These are phyloP conservation scores for Talaromyces wortmannii DNA, from an alignment of 495 filamentous ascomycete species.

Conservation along the genomic window DNA sequence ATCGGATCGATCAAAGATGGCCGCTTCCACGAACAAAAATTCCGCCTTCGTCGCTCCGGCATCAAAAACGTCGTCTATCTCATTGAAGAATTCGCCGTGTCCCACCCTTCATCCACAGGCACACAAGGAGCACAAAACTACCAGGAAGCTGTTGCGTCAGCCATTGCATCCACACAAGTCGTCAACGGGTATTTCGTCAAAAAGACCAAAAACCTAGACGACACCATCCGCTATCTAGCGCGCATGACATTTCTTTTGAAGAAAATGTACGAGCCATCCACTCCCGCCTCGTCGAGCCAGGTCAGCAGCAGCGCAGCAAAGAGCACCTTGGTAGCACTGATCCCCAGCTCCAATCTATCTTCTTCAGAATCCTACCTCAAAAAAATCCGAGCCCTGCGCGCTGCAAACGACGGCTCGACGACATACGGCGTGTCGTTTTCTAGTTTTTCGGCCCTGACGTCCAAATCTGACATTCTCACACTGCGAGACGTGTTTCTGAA, in stretches of 20 bases:
- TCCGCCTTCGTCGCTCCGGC: slow-evolving; percentile 64
- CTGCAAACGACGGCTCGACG: slow-evolving; percentile 21
- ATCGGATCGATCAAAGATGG: slow-evolving; percentile 76
- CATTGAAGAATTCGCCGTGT: slow-evolving; percentile 65
- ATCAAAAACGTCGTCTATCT: slow-evolving; percentile 73
- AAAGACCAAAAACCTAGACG: slow-evolving; percentile 67
- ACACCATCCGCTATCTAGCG: slow-evolving; percentile 72
- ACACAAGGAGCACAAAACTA: slow-evolving; percentile 34
- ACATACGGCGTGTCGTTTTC: slow-evolving; percentile 64
- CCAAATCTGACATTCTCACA: slow-evolving; percentile 67
- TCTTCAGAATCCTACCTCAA: slow-evolving; percentile 61
- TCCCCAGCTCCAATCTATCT: slow-evolving; percentile 62
- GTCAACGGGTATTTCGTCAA: slow-evolving; percentile 81
- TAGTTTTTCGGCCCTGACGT: slow-evolving; percentile 63
- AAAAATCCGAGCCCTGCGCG: slow-evolving; percentile 49
- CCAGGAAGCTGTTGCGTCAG: slow-evolving; percentile 60
- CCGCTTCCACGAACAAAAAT: slow-evolving; percentile 82
- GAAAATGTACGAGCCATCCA: slow-evolving; percentile 48
- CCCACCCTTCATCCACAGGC: slow-evolving; percentile 26
- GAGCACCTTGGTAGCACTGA: slow-evolving; percentile 31
- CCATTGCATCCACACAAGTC: slow-evolving; percentile 75
- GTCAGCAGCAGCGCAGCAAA: slow-evolving; percentile 18
- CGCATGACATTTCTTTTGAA: slow-evolving; percentile 67
- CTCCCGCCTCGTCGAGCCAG: slow-evolving; percentile 5
- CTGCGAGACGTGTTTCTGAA: slow-evolving; percentile 73